Conservation (phyloP, 176 grass and related monocot species). For the Olyra latifolia region DNA sequence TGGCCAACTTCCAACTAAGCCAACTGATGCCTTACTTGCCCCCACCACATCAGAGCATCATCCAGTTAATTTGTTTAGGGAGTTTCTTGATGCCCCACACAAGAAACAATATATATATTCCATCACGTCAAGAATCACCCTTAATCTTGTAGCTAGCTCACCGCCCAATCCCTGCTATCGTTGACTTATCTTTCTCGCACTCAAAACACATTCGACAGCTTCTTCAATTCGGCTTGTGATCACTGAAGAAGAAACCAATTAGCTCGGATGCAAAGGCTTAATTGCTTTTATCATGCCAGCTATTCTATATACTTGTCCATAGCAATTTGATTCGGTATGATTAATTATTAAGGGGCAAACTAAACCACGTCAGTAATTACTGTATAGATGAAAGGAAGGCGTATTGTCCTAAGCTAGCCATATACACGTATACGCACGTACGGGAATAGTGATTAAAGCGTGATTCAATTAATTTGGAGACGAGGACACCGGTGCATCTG, state of each 20-base stretch:
- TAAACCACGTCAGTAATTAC: not conserved
- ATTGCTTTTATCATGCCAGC: not conserved
- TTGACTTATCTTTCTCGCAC: slow-evolving; percentile 38
- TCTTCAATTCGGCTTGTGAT: not conserved
- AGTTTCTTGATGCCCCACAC: slow-evolving; percentile 26
- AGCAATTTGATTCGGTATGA: no score
- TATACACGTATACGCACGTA: not conserved
- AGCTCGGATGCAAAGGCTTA: not conserved
- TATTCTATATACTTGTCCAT: no score
- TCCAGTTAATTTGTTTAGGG: not conserved
- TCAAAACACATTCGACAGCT: slow-evolving; percentile 9
- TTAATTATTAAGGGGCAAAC: no score
- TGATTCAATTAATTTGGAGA: slow-evolving; percentile 4
- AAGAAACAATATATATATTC: slow-evolving; percentile 26
- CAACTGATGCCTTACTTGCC: slow-evolving; percentile 45
- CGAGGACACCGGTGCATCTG: not conserved
- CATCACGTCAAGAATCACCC: slow-evolving; percentile 48
- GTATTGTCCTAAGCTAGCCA: no score
- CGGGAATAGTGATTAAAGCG: slow-evolving; percentile 2
- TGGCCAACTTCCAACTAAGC: slow-evolving; percentile 24
- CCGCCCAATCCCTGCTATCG: not conserved
- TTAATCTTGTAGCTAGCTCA: not conserved
- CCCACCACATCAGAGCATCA: slow-evolving; percentile 38
- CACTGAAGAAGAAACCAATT: not conserved
- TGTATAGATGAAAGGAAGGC: no score